Evolutionary conservation across 1,139 yeast species (phyloP).

Genomic region (Taphrina wiesneri): DNA sequence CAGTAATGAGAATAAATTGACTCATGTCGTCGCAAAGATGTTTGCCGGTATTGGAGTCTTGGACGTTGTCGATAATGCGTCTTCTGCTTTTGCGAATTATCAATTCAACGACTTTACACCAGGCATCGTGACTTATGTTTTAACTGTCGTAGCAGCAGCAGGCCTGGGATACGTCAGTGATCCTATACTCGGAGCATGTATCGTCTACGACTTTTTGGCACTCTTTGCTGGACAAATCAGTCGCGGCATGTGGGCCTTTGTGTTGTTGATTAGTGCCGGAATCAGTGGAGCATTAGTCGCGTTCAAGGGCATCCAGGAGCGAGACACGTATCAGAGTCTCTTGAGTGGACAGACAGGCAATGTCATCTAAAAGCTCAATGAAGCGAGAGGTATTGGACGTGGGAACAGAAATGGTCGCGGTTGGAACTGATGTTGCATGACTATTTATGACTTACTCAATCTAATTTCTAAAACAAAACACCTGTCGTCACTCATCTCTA

Average conservation of each 20-base stretch:
- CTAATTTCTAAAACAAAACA: neutral
- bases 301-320: constrained; percentile 13
- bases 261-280: constrained; percentile 19
- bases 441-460: neutral
- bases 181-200: constrained; percentile 23
- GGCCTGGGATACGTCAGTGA: constrained; percentile 30
- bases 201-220: constrained; percentile 29
- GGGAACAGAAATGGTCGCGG: neutral
- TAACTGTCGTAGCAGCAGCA: constrained; percentile 23
- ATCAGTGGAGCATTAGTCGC: constrained; percentile 18
- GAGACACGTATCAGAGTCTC: constrained; percentile 25
- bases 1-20: constrained; percentile 16
- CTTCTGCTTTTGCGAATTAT: constrained; percentile 26
- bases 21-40: constrained; percentile 30
- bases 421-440: neutral
- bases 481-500: neutral
- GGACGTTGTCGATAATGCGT: constrained; percentile 31
- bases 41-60: constrained; percentile 31
- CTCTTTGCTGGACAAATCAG: constrained; percentile 24
- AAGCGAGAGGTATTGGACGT: neutral
- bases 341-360: constrained; percentile 16
- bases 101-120: constrained; percentile 6
- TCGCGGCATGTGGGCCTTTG: constrained; percentile 26
- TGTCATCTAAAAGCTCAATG: neutral
- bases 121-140: constrained; percentile 25